Evolutionary conservation across 805 yeast genomes (phyloP), one percentile per base, ranked within the genome.

Genomic region (Candida chilensis): DNA sequence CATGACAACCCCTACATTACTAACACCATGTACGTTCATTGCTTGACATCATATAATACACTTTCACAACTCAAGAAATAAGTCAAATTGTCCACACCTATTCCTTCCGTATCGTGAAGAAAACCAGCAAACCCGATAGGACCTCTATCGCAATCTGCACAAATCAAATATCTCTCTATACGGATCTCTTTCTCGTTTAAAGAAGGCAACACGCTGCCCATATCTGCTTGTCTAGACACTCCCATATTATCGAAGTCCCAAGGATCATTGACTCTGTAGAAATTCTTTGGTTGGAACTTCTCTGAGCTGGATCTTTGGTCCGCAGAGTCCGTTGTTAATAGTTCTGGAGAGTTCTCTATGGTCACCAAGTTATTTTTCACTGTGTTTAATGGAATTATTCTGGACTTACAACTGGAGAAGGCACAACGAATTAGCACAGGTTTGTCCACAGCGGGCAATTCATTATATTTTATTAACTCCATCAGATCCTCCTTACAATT

Each of bases 181-280:
- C 54, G 52, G 10, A 57, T 30, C 6, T 42, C 35, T 10, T 46
- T 32, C 8, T 39, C 44, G 2, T 42, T 38, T 16, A 34, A 13
- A 14, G n/a, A 6, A 7, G 25, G 31, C 20, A n/a, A n/a, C 7
- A 22, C 25, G 12, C 13, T 22, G 11, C 13, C 6, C 6, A 29
- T 20, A 6, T 44, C 45, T 2, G 60, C 29, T 1, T 64, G 56
- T 34, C 65, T 65, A 2, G 87, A 78, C 3, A 82, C 90, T 1
- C 86, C 88, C 27, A 82, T 70, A 42, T 82, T 82, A 38, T 82
- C 88, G 41, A 82, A 82, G 38, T 73, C 82, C 92, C 92, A 82
- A 31, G 77, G 74, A 42, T 79, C 84, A 2, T 53, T 43, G 2
- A 78, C 55, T 17, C 56, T 42, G 26, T 64, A 57, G 42, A 74